Base-by-base conservation (phyloP, 2,329 filamentous ascomycete species). In the Coniochaeta sp. region DNA sequence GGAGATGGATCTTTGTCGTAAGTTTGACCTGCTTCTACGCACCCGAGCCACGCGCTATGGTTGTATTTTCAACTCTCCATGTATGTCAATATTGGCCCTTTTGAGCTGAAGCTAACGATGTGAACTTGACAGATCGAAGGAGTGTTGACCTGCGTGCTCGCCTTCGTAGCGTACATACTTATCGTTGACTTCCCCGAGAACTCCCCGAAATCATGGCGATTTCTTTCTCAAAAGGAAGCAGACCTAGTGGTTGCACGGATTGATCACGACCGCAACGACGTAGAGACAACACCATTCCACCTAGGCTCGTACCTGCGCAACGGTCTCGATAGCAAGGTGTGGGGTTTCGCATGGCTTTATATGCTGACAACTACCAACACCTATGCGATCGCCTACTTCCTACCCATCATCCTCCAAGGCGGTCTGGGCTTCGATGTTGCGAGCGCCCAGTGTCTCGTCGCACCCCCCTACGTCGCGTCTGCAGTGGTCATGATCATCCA, bases 301-400 rank as follows among this genome's bases (percentile, higher is more conserved):
- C 61, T 73, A 52, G 58, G 60, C 7, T 71, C 70, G 52, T 71
- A 75, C 33, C 60, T 72, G 3, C 62, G 58, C 6, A 69, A 72
- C 38, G 69, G 70, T 2, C 60, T 71, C 1, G 73, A 78, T 58
- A 69, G 69, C 61, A 77, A 79, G 62, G 67, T 79, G 19, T 79
- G 77, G 76, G 71, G 61, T 1, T 77, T 74, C 59, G 69, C 70
- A 3, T 62, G 68, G 22, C 66, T 76, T 60, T 72, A 68, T 58
- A 71, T 74, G 68, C 79, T 78, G 65, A 75, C 78, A 12, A 84
- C 83, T 0, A 82, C 81, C 1, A 79, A 83, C n/a, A 78, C 78
- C 0, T 87, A 87, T 66, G 80, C 83, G 0, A 77, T 87, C 26
- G 81, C 82, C 1, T 87, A 84, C 68, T 87, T 87, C 72, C 73